Base-by-base conservation (phyloP, 257 asterid genomes). In the Capsicum baccatum region DNA sequence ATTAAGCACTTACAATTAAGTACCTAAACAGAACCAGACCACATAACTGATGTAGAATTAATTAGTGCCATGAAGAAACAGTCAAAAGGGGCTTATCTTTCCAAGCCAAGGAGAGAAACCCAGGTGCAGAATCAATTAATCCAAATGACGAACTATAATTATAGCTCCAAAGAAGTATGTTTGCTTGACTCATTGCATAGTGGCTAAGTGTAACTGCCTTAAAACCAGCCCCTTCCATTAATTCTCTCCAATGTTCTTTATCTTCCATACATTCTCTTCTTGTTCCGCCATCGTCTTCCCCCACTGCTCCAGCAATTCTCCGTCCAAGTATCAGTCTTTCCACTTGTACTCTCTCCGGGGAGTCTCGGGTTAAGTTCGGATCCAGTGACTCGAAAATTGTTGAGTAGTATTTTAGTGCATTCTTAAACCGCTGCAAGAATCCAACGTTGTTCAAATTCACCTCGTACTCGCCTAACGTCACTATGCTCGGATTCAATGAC, bases 31-130 rank as follows among this genome's bases (percentile, higher is more conserved):
- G 58, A 6, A 33, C 83, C 80, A 76, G 26, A 60, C 11, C 81
- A 26, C 81, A 76, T 52, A 52, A 19, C 37, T 19, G 44, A 48
- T 48, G 39, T 19, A 44, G 79, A 69, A 10, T 1, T 6, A 63
- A 83, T 90, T 93, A 94, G 84, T 90, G 94, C 99, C 99, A 97
- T 0, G 99, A 95, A 57, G 99, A 97, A 79, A 97, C 97, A 47
- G 97, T 93, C 83, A 97, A 92, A 17, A 97, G 85, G 54, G 98
- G 97, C 59, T 92, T 89, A 84, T 91, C 95, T 79, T 95, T 91
- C 99, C 99, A 97, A 66, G 98, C 97, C 81, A 97, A 83, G 33
- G 97, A 94, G 52, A 97, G 89, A 87, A 94, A 97, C 3, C 97
- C 98, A 19, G 97, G 93, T 6, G 91, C 91, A 79, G 94, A 94